Percentiles rank a stretch among this genome's conserved stretches.
Conservation (phyloP, 192 early-diverging fungal genomes). For the Oehlia diaphana region DNA sequence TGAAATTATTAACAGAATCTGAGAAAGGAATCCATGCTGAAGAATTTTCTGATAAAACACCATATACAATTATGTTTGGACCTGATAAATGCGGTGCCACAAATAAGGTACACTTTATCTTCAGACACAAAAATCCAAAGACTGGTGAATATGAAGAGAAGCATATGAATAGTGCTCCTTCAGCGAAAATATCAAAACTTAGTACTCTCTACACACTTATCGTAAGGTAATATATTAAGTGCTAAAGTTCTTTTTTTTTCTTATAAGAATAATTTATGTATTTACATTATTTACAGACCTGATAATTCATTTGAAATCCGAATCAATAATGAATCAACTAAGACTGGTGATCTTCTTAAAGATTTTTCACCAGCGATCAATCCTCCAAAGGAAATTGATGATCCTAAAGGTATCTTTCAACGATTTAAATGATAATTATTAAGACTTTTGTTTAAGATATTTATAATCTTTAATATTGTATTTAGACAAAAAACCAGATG, state of each 20-base stretch:
- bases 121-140: constrained; percentile 85
- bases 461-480: constrained; percentile 32
- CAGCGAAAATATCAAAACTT: constrained; percentile 64
- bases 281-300: constrained; percentile 41
- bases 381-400: constrained; percentile 80
- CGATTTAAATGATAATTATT: neutral
- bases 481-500: constrained; percentile 75
- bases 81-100: constrained; percentile 88
- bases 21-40: constrained; percentile 61
- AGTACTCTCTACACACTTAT: constrained; percentile 83
- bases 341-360: constrained; percentile 70
- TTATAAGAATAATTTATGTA: neutral
- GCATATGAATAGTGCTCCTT: constrained; percentile 70
- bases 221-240: constrained; percentile 46
- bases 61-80: constrained; percentile 89
- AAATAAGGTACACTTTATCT: constrained; percentile 94
- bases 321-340: constrained; percentile 66
- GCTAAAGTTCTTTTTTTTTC: neutral
- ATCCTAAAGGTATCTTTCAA: constrained; percentile 52
- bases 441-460: constrained; percentile 36
- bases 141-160: constrained; percentile 85
- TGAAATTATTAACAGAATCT: constrained; percentile 77
- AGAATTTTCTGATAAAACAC: constrained; percentile 79
- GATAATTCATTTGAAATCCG: constrained; percentile 80
- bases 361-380: constrained; percentile 86